phyloP scores from a whole-genome alignment of 805 yeast species.

The Metschnikowia proteae region DNA sequence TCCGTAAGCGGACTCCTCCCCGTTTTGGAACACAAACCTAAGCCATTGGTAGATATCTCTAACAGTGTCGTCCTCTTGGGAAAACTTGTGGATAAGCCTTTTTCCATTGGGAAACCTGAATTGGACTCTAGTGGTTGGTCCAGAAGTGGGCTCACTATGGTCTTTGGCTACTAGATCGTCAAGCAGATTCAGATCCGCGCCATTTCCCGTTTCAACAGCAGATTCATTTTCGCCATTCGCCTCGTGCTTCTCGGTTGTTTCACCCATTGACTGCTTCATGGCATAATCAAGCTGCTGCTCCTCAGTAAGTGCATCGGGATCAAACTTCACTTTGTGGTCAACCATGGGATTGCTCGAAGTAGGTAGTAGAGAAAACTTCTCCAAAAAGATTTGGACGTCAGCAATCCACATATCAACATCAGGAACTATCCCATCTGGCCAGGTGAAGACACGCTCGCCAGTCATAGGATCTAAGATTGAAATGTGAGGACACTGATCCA shows the following conservation, averaged over 20 bases:
- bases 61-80: conserved; percentile 51
- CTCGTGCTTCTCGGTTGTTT: conserved; percentile 14
- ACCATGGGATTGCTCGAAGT: conserved; percentile 63
- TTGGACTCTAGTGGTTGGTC: conserved; percentile 72
- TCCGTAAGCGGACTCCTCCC: conserved; percentile 46
- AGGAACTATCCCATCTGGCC: conserved; percentile 67
- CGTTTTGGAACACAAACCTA: conserved; percentile 52
- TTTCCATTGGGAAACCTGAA: conserved; percentile 87
- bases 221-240: conserved; percentile 23
- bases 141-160: conserved; percentile 62
- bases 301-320: conserved; percentile 66
- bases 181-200: conserved; percentile 38
- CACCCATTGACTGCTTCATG: conserved; percentile 56
- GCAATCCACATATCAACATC: conserved; percentile 54
- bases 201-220: conserved; percentile 17
- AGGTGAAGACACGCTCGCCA: conserved; percentile 78
- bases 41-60: conserved; percentile 58
- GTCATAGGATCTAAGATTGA: conserved; percentile 93
- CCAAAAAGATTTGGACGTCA: conserved; percentile 68
- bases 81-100: conserved; percentile 69
- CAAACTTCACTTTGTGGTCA: conserved; percentile 54
- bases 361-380: conserved; percentile 60
- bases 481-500: conserved; percentile 75
- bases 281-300: conserved; percentile 83
- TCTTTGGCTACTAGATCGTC: conserved; percentile 47